These are phyloP conservation scores for Blumeriella jaapii DNA, from an alignment of 2,329 filamentous ascomycete genomes.

Conservation along the genomic window DNA sequence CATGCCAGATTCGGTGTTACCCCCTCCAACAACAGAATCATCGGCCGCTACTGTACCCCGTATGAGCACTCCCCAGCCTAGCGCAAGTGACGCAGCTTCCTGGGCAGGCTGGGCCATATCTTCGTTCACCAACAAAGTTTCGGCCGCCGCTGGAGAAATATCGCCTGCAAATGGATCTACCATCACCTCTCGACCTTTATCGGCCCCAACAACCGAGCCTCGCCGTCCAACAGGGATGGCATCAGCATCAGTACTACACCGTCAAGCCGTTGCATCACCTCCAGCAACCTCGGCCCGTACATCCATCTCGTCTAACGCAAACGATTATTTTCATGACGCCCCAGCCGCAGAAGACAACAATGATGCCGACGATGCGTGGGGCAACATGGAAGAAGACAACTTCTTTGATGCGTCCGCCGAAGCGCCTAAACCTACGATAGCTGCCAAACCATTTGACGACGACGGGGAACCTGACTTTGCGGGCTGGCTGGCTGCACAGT, in stretches of 20 bases:
- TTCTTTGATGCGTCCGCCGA: conserved; percentile 29
- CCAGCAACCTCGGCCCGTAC: conserved; percentile 33
- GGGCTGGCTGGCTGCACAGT: conserved; percentile 84
- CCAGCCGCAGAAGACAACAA: conserved; percentile 53
- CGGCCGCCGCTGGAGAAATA: conserved; percentile 77
- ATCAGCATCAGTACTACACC: conserved; percentile 47
- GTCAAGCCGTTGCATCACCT: conserved; percentile 46
- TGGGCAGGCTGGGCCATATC: conserved; percentile 99
- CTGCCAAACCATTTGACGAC: conserved; percentile 56
- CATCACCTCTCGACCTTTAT: conserved; percentile 30
- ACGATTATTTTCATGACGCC: conserved; percentile 43
- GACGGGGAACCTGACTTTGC: conserved; percentile 89
- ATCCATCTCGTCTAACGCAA: conserved; percentile 35
- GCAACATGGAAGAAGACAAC: conserved; percentile 44
- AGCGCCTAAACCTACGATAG: conserved; percentile 25
- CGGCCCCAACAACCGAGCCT: conserved; percentile 31
- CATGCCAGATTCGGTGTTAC: conserved; percentile 72
- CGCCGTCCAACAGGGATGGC: conserved; percentile 30
- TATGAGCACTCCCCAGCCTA: conserved; percentile 67
- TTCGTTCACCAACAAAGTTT: conserved; percentile 91
- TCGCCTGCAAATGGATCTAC: conserved; percentile 33
- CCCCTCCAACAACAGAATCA: conserved; percentile 45
- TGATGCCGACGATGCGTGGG: conserved; percentile 55
- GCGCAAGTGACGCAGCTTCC: conserved; percentile 47
- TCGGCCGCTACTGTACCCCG: conserved; percentile 42